phyloP scores from a whole-genome alignment of 805 yeast genomes.

The Pichia exigua region DNA sequence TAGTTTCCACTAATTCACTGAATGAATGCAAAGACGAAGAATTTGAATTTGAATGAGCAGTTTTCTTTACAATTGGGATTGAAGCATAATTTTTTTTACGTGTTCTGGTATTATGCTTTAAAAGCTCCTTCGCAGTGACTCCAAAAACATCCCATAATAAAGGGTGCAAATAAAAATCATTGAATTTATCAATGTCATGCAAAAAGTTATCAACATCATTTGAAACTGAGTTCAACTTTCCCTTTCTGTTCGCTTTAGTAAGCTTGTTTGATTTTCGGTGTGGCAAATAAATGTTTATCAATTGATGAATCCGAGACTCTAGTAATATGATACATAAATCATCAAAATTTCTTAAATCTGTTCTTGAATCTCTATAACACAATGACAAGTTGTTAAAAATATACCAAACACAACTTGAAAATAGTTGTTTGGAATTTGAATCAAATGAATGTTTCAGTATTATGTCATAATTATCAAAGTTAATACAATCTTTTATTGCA shows the following conservation, averaged over 20 bases:
- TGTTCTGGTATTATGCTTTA: not conserved
- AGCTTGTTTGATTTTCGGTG: not conserved
- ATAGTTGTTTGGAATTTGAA: constrained; percentile 45
- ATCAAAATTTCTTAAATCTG: constrained; percentile 10
- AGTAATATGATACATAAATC: constrained; percentile 2
- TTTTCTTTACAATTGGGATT: not conserved
- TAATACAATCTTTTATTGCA: constrained; percentile 46
- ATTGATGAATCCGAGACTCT: constrained; percentile 15
- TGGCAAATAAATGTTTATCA: constrained; percentile 22
- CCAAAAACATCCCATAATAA: constrained; percentile 24
- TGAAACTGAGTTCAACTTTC: not conserved
- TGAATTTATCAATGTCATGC: constrained; percentile 29
- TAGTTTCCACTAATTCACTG: not conserved
- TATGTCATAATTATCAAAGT: constrained; percentile 50
- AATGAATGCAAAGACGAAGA: not conserved
- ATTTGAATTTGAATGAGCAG: not conserved
- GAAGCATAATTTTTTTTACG: constrained; percentile 3
- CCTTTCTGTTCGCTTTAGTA: not conserved
- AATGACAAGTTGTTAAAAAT: constrained; percentile 58
- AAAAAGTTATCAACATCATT: constrained; percentile 28
- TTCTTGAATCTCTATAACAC: constrained; percentile 41
- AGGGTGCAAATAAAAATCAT: constrained; percentile 34
- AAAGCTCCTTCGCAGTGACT: constrained; percentile 10
- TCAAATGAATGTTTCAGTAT: constrained; percentile 48
- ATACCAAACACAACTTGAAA: constrained; percentile 59